Evolutionary conservation across 495 filamentous ascomycete species (phyloP), one percentile per base, ranked within the genome.

Genomic region (Podospora tetraspora): DNA sequence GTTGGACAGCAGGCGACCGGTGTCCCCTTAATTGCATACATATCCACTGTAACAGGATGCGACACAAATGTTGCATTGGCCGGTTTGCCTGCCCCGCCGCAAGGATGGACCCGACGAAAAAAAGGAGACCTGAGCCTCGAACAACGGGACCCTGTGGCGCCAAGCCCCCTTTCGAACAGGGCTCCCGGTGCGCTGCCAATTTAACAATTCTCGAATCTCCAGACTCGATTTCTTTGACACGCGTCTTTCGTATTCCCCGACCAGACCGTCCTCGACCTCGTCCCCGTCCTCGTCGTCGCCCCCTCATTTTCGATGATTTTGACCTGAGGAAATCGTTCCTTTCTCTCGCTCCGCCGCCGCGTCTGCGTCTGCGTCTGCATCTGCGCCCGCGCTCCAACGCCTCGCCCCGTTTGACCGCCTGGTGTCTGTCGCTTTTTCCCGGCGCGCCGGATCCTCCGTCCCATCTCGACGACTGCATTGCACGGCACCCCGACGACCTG

Each of bases 121-220:
- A 69, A 6, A 65, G 70, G 68, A 66, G 64, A 70, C 56, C 64
- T 60, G 63, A 61, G 64, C 43, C 43, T 52, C 43, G 43, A 52
- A 59, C 64, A 29, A 12, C 34, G n/a, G 19, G 9, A 32, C n/a
- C 19, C 32, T 61, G 61, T 52, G 37, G n/a, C 59, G 68, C 70
- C 69, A 73, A 73, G 71, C 68, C 69, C 61, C 66, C 65, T 68
- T 62, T 19, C 29, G 52, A 34, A 13, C 29, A 58, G 61, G 64
- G 67, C 63, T 69, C 69, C 57, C 64, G 68, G 63, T 72, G 69
- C 61, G 68, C 27, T 62, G 58, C 72, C 74, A 77, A 77, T 77
- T 77, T 77, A 71, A 76, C 75, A 74, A 73, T 72, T 73, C 43
- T 52, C 43, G 43, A 19, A 52, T 73, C 67, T 63, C 67, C 57